These are phyloP conservation scores for Glycine tomentella DNA, from an alignment of 306 rosid species.

Conservation along the genomic window DNA sequence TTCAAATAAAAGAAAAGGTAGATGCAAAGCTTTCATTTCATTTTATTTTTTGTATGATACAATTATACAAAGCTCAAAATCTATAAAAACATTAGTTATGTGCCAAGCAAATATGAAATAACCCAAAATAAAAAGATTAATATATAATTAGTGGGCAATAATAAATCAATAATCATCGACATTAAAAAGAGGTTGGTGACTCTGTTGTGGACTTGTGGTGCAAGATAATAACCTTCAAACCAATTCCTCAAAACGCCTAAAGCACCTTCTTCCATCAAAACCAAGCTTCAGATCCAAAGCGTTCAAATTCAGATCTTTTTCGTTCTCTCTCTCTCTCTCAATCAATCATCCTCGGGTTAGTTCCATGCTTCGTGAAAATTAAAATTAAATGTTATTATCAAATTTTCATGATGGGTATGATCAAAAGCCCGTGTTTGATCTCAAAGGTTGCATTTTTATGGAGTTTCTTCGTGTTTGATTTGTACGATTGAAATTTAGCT, in stretches of 20 bases:
- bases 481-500: conserved; percentile 13
- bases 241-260: not conserved
- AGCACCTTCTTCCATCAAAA: not conserved
- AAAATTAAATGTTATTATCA: not conserved
- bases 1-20: not conserved
- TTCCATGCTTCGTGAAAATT: conserved; percentile 31
- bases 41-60: too few species aligned
- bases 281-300: conserved; percentile 46
- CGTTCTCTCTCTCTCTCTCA: not conserved
- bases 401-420: not conserved
- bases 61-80: too few species aligned
- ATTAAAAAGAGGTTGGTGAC: conserved; percentile 31
- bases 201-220: not conserved
- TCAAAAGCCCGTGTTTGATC: conserved; percentile 1
- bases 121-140: not conserved
- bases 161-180: not conserved
- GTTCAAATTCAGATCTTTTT: conserved; percentile 49
- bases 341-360: conserved; percentile 46
- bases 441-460: conserved; percentile 37
- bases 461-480: conserved; percentile 21
- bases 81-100: not conserved
- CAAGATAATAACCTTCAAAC: conserved; percentile 24
- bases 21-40: not conserved
- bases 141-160: not conserved
- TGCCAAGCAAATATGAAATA: not conserved